These are phyloP conservation scores for Rhizopus sp. DNA, from an alignment of 371 early-diverging fungal genomes.

Conservation along the genomic window DNA sequence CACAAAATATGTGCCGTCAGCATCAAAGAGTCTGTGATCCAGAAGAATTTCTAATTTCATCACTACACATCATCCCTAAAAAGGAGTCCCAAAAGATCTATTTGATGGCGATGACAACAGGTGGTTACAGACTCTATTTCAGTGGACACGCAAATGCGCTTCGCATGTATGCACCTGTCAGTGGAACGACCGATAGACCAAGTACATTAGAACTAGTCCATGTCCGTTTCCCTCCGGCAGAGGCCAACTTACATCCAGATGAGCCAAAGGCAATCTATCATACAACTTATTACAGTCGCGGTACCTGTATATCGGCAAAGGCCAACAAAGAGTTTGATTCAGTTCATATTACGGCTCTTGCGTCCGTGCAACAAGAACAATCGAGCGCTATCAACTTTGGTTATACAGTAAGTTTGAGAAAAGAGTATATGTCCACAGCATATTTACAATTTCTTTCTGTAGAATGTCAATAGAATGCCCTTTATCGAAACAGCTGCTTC, in stretches of 20 bases:
- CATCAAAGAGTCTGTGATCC: slow-evolving; percentile 38
- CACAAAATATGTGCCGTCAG: slow-evolving; percentile 51
- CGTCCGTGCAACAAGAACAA: slow-evolving; percentile 41
- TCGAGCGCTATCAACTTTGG: background rate
- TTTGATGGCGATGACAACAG: slow-evolving; percentile 70
- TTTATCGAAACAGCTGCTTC: slow-evolving; percentile 18
- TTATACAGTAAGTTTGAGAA: background rate
- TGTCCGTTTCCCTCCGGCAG: slow-evolving; percentile 67
- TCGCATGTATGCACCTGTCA: slow-evolving; percentile 7
- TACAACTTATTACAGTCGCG: slow-evolving; percentile 19
- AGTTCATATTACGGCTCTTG: slow-evolving; percentile 59
- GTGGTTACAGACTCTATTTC: slow-evolving; percentile 79
- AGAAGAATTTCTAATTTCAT: slow-evolving; percentile 53
- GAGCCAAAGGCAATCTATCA: background rate
- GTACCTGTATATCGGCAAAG: slow-evolving; percentile 14
- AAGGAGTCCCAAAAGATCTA: slow-evolving; percentile 64
- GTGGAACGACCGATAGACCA: slow-evolving; percentile 24
- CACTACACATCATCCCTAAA: slow-evolving; percentile 66
- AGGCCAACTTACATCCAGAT: background rate
- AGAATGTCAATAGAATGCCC: background rate
- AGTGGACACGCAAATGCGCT: slow-evolving; percentile 41
- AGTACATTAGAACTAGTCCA: slow-evolving; percentile 67
- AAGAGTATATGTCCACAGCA: background rate
- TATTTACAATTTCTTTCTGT: background rate
- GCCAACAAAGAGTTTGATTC: slow-evolving; percentile 50